Conservation (phyloP, 75 land plant species). For the Pinus albicaulis region DNA sequence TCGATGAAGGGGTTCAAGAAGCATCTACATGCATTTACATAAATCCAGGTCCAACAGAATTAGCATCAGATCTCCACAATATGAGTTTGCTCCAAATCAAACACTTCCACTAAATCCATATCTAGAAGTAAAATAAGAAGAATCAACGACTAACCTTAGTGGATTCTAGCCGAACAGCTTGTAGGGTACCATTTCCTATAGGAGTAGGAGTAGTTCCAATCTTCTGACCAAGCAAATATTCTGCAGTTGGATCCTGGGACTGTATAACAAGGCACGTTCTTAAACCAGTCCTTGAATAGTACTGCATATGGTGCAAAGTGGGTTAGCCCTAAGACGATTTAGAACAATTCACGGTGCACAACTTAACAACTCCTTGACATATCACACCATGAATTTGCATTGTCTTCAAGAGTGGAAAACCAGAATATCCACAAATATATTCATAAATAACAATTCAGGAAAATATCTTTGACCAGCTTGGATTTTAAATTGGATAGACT, state of each 20-base stretch:
- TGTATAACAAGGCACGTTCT: constrained; percentile 82
- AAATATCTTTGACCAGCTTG: neutral
- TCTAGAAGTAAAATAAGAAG: neutral
- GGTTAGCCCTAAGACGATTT: neutral
- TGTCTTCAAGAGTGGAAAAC: neutral
- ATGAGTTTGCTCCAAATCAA: neutral
- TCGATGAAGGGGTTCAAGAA: constrained; percentile 72
- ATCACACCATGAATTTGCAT: neutral
- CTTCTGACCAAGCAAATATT: constrained; percentile 64
- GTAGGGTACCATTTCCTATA: constrained; percentile 44
- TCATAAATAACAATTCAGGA: neutral
- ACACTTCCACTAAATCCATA: neutral
- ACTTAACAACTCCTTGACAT: neutral
- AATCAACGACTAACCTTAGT: constrained; percentile 49
- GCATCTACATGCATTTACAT: constrained; percentile 52
- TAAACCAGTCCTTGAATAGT: constrained; percentile 77
- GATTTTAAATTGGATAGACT: neutral
- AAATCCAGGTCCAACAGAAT: neutral
- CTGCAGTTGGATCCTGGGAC: constrained; percentile 85
- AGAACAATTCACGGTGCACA: neutral
- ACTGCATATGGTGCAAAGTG: constrained; percentile 36
- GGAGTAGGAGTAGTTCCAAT: constrained; percentile 47
- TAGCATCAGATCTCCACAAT: constrained; percentile 2
- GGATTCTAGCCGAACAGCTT: constrained; percentile 79
- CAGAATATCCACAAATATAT: neutral